A percentile compares a stretch with the other conserved stretches of the same genome.
Evolutionary conservation across 768 basidiomycete species (phyloP).

Genomic region (Lentinula aciculospora): DNA sequence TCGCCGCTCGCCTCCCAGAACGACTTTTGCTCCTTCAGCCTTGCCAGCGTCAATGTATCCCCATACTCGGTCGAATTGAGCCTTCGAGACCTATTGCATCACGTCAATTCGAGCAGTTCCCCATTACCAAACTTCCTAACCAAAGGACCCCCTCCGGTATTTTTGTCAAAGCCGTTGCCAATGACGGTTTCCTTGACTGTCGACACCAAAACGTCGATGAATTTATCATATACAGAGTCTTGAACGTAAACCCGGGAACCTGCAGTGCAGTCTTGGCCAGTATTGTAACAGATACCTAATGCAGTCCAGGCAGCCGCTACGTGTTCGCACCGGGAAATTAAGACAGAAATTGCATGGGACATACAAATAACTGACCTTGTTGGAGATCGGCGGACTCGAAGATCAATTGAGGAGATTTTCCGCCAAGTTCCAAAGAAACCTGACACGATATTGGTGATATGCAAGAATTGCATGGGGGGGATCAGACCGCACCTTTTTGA

Average conservation of each 20-base stretch:
- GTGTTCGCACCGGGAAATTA: not conserved
- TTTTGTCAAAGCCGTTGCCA: slow-evolving; percentile 77
- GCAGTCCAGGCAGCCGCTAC: slow-evolving; percentile 81
- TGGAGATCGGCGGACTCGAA: slow-evolving; percentile 92
- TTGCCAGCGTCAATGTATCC: slow-evolving; percentile 85
- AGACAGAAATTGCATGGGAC: no score
- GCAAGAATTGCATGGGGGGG: not conserved
- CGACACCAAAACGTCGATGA: slow-evolving; percentile 57
- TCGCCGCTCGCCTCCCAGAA: slow-evolving; percentile 78
- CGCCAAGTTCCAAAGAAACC: slow-evolving; percentile 91
- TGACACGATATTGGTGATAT: slow-evolving; percentile 16
- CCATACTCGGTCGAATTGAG: slow-evolving; percentile 84
- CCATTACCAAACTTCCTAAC: slow-evolving; percentile 30
- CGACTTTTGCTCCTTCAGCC: slow-evolving; percentile 71
- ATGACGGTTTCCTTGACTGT: slow-evolving; percentile 68
- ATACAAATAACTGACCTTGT: slow-evolving; percentile 47
- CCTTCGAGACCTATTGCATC: slow-evolving; percentile 61
- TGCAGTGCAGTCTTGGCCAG: slow-evolving; percentile 92
- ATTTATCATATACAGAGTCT: slow-evolving; percentile 81
- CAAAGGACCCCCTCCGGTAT: slow-evolving; percentile 75
- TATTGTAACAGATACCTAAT: slow-evolving; percentile 82
- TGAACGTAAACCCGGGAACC: slow-evolving; percentile 90
- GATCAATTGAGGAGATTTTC: slow-evolving; percentile 85
- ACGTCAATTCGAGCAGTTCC: not conserved
- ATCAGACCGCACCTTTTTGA: slow-evolving; percentile 67